These are phyloP conservation scores for Boletus reticuloceps DNA, from an alignment of 768 basidiomycete genomes.

Conservation along the genomic window DNA sequence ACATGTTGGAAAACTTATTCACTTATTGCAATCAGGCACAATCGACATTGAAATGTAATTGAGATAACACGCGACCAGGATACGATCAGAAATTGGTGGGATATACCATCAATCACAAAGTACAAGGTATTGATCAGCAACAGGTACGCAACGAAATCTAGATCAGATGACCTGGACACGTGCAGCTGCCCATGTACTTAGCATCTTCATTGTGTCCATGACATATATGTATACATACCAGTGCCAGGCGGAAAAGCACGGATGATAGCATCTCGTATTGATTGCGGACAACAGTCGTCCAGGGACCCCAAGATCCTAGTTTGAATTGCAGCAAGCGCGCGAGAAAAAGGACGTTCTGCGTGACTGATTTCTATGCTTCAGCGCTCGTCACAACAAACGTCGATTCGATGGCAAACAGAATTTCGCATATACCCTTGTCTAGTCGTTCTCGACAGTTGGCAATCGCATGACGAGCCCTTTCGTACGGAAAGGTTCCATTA, in stretches of 20 bases:
- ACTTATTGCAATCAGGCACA: no score
- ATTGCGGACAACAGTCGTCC: constrained; percentile 52
- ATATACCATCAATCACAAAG: constrained; percentile 70
- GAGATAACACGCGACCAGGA: background rate
- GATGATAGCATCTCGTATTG: constrained; percentile 40
- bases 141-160: constrained; percentile 59
- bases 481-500: constrained; percentile 61
- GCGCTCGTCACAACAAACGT: constrained; percentile 28
- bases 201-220: background rate
- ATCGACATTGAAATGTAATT: no score
- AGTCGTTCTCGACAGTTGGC: constrained; percentile 54
- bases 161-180: constrained; percentile 44
- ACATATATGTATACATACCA: constrained; percentile 41
- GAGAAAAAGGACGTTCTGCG: constrained; percentile 52
- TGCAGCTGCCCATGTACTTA: constrained; percentile 43
- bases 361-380: constrained; percentile 26
- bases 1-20: no score
- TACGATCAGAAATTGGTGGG: background rate
- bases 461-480: constrained; percentile 50
- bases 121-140: constrained; percentile 72
- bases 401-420: constrained; percentile 42
- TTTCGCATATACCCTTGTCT: constrained; percentile 45
- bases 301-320: constrained; percentile 58
- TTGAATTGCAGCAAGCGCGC: constrained; percentile 71
- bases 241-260: constrained; percentile 45